These are phyloP conservation scores for Rhodotorula sp. DNA, from an alignment of 1,284 basidiomycete genomes.

Conservation along the genomic window DNA sequence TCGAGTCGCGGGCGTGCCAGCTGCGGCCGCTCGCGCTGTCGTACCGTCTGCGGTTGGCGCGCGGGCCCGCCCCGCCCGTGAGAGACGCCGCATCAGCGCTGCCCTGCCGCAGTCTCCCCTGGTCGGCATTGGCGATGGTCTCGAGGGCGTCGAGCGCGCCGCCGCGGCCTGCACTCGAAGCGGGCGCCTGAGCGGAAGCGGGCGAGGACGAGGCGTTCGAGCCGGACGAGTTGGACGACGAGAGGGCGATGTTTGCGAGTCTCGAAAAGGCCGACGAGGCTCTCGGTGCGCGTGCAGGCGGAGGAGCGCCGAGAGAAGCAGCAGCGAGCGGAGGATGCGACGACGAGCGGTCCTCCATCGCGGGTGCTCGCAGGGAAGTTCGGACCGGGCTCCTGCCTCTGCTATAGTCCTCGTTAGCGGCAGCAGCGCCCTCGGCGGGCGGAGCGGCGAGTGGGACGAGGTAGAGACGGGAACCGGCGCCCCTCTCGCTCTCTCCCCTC, in stretches of 20 bases:
- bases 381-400: too few species aligned
- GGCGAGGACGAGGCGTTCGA: slow-evolving; percentile 5
- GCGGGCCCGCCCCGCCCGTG: too few species aligned
- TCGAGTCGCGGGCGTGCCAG: slow-evolving; percentile 18
- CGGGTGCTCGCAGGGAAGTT: not conserved
- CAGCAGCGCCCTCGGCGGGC: too few species aligned
- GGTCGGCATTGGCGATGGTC: slow-evolving; percentile 16
- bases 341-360: not conserved
- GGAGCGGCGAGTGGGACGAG: too few species aligned
- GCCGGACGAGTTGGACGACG: slow-evolving; percentile 9
- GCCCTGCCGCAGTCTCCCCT: slow-evolving; percentile 2
- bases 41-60: not conserved
- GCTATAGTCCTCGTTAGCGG: too few species aligned
- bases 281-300: not conserved
- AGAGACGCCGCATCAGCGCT: not conserved
- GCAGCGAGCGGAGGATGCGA: not conserved
- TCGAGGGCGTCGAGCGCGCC: slow-evolving; percentile 28
- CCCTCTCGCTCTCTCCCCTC: too few species aligned
- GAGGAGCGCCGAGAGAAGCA: not conserved
- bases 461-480: too few species aligned
- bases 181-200: not conserved
- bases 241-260: slow-evolving; percentile 18
- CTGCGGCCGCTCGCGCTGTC: not conserved
- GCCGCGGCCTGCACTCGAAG: not conserved
- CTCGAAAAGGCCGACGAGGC: slow-evolving; percentile 13